Conservation (phyloP, 148 eudicot genomes). For the Nepenthes gracilis region DNA sequence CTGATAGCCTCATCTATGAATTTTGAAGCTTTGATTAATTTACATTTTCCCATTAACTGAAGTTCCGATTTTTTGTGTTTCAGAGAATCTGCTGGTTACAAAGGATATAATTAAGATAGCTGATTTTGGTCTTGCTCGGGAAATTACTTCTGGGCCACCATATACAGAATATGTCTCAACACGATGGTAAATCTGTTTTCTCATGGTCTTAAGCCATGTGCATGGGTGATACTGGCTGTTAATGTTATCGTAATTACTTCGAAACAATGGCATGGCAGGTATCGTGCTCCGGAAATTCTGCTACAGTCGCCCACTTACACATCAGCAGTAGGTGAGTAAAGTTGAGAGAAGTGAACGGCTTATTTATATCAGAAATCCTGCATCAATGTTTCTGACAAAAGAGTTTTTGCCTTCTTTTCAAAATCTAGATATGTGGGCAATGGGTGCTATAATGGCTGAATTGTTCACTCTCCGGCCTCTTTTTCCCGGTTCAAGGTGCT, state of each 20-base stretch:
- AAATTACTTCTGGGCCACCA: slow-evolving; percentile 65
- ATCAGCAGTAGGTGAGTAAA: slow-evolving; percentile 81
- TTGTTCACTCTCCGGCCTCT: slow-evolving; percentile 78
- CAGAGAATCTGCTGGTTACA: slow-evolving; percentile 83
- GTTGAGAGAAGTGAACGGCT: neutral
- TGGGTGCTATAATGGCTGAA: slow-evolving; percentile 99
- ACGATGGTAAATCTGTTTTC: slow-evolving; percentile 47
- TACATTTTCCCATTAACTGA: neutral
- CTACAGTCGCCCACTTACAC: slow-evolving; percentile 73
- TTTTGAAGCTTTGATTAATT: neutral
- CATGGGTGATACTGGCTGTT: too few relatives aligned
- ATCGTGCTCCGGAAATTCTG: slow-evolving; percentile 96
- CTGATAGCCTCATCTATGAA: too few relatives aligned
- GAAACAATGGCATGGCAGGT: slow-evolving; percentile 32
- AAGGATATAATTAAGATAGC: slow-evolving; percentile 73
- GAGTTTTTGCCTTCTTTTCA: neutral
- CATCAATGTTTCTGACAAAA: too few relatives aligned
- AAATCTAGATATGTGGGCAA: slow-evolving; percentile 90
- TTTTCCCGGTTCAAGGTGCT: slow-evolving; percentile 80
- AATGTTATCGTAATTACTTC: too few relatives aligned
- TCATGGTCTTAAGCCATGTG: neutral
- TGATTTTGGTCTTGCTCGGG: slow-evolving; percentile 99
- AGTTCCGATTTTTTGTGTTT: neutral
- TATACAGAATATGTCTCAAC: slow-evolving; percentile 92
- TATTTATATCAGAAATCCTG: neutral